Evolutionary conservation across 2,329 filamentous ascomycete species (phyloP), one percentile per base, ranked within the genome.

Genomic region (Alternaria angustiovoidea): DNA sequence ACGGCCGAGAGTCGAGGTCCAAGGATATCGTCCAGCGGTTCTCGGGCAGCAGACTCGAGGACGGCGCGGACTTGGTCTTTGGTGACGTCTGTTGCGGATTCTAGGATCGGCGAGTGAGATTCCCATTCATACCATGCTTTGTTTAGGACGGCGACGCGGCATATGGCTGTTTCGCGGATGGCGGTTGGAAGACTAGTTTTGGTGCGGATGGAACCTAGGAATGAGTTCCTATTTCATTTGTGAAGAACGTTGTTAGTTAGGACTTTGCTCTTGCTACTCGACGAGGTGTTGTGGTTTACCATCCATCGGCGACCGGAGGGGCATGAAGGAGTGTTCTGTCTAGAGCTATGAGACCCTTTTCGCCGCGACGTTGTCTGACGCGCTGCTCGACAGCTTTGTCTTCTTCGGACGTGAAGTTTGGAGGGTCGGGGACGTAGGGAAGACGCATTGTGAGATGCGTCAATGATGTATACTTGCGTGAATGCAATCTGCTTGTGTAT

Each of bases 41-140:
- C 26, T 6, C 65, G 65, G 0, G 71, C 65, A 3, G 67, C 46
- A 2, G 73, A 69, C 4, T 65, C 46, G 8, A 74, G 57, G 16
- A 78, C 68, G 26, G 74, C 64, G 28, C 69, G 22, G 66, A 79
- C 24, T 66, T 78, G 72, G 22, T 54, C 5, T 89, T 88, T 0
- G 3, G 83, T 87, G 20, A 92, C 83, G 7, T 88, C 88, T 0
- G 83, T 39, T 34, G 36, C 66, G 22, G 66, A 61, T 12, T 54
- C 85, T 14, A 94, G 82, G 4, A 83, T 73, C 1, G 92, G 92
- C 16, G 88, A 89, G 75, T 96, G 93, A 55, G 92, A 87, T 36
- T 81, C 86, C 92, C 91, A 96, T 78, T 96, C 93, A 78, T 93
- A 96, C 88, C 90, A 92, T 2, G 93, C 93, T 18, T 85, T 79